phyloP scores from a whole-genome alignment of 768 basidiomycete species.

The Xanthoconium stramineum region DNA sequence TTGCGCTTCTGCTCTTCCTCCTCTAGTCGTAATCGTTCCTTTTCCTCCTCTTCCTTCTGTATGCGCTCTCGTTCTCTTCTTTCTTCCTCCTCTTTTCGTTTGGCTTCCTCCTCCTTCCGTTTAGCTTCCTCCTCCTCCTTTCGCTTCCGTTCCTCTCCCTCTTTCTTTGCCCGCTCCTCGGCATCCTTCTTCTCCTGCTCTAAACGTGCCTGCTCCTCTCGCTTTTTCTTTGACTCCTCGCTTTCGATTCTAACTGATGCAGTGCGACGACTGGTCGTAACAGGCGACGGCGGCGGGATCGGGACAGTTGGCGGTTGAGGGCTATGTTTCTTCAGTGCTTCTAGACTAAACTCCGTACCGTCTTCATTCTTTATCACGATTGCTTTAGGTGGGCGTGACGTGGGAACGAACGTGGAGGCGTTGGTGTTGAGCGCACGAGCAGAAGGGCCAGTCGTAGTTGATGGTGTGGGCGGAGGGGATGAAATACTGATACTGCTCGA shows the following conservation, averaged over 20 bases:
- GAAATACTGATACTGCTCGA: conserved; percentile 47
- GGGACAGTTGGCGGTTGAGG: conserved; percentile 40
- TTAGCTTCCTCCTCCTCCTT: conserved; percentile 43
- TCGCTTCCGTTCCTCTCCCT: conserved; percentile 35
- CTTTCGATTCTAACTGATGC: conserved; percentile 61
- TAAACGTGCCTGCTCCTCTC: conserved; percentile 43
- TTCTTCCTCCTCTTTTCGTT: conserved; percentile 45
- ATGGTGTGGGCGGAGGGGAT: conserved; percentile 68
- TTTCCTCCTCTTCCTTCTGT: conserved; percentile 39
- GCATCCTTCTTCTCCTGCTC: conserved; percentile 39
- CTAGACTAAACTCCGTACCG: conserved; percentile 63
- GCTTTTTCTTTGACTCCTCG: conserved; percentile 50
- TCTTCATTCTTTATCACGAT: conserved; percentile 61
- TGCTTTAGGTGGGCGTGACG: conserved; percentile 36
- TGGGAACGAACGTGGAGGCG: conserved; percentile 68
- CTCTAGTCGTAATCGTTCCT: conserved; percentile 29
- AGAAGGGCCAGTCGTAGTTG: conserved; percentile 42
- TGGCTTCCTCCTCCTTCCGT: conserved; percentile 39
- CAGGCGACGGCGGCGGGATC: conserved; percentile 37
- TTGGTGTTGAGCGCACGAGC: conserved; percentile 52
- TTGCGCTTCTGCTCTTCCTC: conserved; percentile 36
- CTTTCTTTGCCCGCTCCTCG: conserved; percentile 36
- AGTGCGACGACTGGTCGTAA: conserved; percentile 26
- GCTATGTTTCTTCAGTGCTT: conserved; percentile 48
- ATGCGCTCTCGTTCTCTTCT: conserved; percentile 39